Conservation (phyloP, 2,329 filamentous ascomycete genomes). For the Coniella vitis region DNA sequence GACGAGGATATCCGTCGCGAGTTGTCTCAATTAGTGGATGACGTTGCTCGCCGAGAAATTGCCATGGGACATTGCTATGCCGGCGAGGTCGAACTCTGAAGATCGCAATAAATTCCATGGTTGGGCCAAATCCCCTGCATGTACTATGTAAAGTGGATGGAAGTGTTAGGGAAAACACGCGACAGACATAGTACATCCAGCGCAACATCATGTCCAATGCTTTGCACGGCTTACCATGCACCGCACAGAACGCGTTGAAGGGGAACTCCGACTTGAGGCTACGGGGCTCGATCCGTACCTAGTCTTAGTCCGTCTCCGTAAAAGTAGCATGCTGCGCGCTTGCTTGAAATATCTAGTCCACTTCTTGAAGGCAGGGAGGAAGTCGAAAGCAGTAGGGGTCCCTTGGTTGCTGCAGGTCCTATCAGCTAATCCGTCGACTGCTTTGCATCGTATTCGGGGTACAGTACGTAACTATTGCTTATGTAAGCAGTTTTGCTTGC, state of each 20-base stretch:
- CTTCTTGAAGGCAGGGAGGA: neutral
- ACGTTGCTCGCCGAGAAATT: conserved; percentile 11
- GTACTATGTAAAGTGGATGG: no score
- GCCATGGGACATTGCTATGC: conserved; percentile 12
- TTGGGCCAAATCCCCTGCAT: no score
- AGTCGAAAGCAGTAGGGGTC: neutral
- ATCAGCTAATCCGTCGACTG: neutral
- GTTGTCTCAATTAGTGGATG: conserved; percentile 6
- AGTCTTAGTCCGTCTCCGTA: no score
- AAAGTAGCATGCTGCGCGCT: neutral
- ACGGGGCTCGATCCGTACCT: no score
- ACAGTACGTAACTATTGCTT: neutral
- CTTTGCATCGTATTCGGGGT: neutral
- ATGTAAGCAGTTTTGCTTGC: neutral
- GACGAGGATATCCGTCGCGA: neutral
- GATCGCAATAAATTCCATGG: conserved; percentile 9
- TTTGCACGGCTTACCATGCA: no score
- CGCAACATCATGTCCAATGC: no score
- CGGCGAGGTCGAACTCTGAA: conserved; percentile 2
- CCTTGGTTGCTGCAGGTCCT: neutral
- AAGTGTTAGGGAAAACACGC: no score
- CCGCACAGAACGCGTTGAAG: no score
- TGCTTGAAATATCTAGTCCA: neutral
- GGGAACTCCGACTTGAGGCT: no score
- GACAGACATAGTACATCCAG: no score